Conservation (phyloP, 176 grass and related monocot species). For the Bonia amplexicaulis region DNA sequence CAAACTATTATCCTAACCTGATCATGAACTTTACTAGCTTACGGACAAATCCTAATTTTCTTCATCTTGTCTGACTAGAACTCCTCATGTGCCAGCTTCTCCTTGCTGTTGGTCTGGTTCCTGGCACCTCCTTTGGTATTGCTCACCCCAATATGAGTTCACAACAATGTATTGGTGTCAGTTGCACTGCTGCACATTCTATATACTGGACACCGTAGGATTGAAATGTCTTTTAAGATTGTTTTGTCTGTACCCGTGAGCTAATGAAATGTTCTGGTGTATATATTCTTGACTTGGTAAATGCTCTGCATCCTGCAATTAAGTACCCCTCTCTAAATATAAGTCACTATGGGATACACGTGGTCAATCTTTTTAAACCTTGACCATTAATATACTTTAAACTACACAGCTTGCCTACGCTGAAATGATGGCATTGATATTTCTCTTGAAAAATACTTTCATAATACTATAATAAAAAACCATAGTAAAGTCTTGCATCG, state of each 20-base stretch:
- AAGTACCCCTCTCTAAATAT: not conserved
- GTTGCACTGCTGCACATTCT: not conserved
- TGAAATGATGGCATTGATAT: not conserved
- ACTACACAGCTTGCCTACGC: not conserved
- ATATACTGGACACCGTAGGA: not conserved
- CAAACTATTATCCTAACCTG: not conserved
- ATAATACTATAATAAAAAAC: not conserved
- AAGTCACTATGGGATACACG: no score
- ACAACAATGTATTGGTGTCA: not conserved
- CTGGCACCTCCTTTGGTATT: not conserved
- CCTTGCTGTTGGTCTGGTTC: not conserved
- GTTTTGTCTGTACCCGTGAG: not conserved
- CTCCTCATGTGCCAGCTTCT: not conserved
- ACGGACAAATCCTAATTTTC: not conserved
- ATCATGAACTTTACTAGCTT: not conserved
- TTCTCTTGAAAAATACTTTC: not conserved
- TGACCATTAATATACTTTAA: not conserved
- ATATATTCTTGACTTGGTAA: not conserved
- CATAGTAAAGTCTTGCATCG: not conserved
- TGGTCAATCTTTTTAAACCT: not conserved
- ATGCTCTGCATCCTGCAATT: not conserved
- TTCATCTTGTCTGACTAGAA: not conserved
- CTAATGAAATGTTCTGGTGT: not conserved
- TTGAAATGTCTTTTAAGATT: not conserved
- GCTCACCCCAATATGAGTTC: not conserved